Evolutionary conservation across 1,284 basidiomycete genomes (phyloP).

Genomic region (Malassezia psittaci): DNA sequence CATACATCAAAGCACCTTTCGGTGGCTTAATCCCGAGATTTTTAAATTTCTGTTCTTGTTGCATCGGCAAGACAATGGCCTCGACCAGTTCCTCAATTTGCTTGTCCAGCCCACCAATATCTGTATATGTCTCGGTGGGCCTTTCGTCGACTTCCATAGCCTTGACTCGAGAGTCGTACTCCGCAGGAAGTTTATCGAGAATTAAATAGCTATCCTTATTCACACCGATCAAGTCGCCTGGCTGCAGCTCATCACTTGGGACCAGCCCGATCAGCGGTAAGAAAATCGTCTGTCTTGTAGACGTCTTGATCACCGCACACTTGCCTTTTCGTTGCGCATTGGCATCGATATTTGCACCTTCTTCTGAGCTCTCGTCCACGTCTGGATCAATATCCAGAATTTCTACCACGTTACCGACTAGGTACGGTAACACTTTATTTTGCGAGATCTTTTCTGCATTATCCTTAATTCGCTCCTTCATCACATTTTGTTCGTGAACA

Average conservation of each 20-base stretch:
- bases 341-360: slow-evolving; percentile 79
- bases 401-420: slow-evolving; percentile 80
- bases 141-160: slow-evolving; percentile 87
- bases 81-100: slow-evolving; percentile 72
- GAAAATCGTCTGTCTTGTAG: slow-evolving; percentile 89
- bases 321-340: slow-evolving; percentile 91
- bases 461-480: slow-evolving; percentile 97
- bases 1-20: slow-evolving; percentile 70
- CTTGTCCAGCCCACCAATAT: slow-evolving; percentile 69
- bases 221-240: slow-evolving; percentile 90
- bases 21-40: slow-evolving; percentile 68
- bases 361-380: slow-evolving; percentile 70
- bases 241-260: slow-evolving; percentile 74
- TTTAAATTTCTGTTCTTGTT: slow-evolving; percentile 71
- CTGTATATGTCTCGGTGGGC: slow-evolving; percentile 67
- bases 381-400: slow-evolving; percentile 84
- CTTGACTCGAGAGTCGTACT: slow-evolving; percentile 69
- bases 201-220: slow-evolving; percentile 99
- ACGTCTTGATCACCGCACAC: slow-evolving; percentile 97
- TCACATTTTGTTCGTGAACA: slow-evolving; percentile 83
- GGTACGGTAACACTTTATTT: slow-evolving; percentile 96
- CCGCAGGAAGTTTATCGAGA: slow-evolving; percentile 71
- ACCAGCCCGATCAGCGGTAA: slow-evolving; percentile 95
- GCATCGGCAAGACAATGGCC: slow-evolving; percentile 69
- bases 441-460: slow-evolving; percentile 98